phyloP scores from a whole-genome alignment of 75 land plant genomes.

The Picea sitchensis region DNA sequence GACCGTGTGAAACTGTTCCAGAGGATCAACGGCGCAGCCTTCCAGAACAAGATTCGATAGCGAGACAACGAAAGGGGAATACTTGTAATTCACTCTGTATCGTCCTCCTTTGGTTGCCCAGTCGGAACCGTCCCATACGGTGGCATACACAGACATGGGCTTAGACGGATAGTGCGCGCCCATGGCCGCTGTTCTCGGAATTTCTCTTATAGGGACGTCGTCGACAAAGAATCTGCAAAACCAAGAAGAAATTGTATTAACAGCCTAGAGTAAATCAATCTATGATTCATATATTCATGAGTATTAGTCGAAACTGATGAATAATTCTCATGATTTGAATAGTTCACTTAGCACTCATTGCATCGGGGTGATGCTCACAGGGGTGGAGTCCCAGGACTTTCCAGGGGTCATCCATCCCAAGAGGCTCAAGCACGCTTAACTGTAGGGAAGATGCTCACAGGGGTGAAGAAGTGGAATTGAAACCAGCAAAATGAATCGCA shows the following conservation, averaged over 20 bases:
- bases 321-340: too few relatives aligned
- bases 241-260: not conserved
- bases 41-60: slow-evolving; percentile 57
- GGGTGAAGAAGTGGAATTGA: too few relatives aligned
- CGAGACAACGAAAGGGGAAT: slow-evolving; percentile 57
- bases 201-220: slow-evolving; percentile 73
- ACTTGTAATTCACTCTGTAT: slow-evolving; percentile 66
- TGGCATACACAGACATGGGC: slow-evolving; percentile 82
- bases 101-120: slow-evolving; percentile 81
- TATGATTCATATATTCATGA: too few relatives aligned
- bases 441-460: too few relatives aligned
- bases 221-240: slow-evolving; percentile 80
- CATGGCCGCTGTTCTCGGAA: slow-evolving; percentile 43
- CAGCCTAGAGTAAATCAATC: too few relatives aligned
- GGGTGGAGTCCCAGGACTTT: too few relatives aligned
- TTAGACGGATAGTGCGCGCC: slow-evolving; percentile 73
- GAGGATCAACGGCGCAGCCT: slow-evolving; percentile 56
- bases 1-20: not conserved
- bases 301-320: too few relatives aligned
- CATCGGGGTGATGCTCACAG: too few relatives aligned
- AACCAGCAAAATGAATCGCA: too few relatives aligned
- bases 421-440: too few relatives aligned
- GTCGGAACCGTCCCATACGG: slow-evolving; percentile 81
- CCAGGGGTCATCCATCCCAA: too few relatives aligned
- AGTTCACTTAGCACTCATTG: too few relatives aligned